These are phyloP conservation scores for Sporobolus alterniflorus DNA, from an alignment of 202 grass and related monocot genomes.

Conservation along the genomic window DNA sequence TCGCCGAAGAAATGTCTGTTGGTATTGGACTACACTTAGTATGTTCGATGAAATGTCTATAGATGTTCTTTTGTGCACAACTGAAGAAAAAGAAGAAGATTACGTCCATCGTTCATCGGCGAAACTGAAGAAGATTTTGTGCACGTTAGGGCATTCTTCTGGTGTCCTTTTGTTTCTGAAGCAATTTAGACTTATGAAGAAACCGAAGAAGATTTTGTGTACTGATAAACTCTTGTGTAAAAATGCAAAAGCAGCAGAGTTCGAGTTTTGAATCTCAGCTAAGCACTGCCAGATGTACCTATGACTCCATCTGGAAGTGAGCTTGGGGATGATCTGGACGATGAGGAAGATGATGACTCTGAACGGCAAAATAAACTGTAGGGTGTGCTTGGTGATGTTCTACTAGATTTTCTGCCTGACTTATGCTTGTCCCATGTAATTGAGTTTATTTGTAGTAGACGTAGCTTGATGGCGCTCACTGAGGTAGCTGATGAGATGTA, in stretches of 20 bases:
- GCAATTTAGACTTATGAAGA: conserved; percentile 45
- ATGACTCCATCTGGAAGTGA: conserved; percentile 65
- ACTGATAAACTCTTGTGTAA: neutral
- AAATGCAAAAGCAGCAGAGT: conserved; percentile 15
- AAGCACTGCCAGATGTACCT: conserved; percentile 44
- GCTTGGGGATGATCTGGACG: conserved; percentile 41
- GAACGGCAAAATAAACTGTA: conserved; percentile 50
- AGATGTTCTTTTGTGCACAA: no score
- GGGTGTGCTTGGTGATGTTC: conserved; percentile 48
- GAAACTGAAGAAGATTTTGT: conserved; percentile 67
- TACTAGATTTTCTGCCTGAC: conserved; percentile 41
- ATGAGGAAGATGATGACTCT: conserved; percentile 56
- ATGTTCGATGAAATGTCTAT: no score
- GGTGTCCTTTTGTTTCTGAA: conserved; percentile 37
- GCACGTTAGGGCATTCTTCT: conserved; percentile 15
- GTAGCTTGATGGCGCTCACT: conserved; percentile 52
- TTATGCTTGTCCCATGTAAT: conserved; percentile 45
- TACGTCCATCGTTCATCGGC: no score
- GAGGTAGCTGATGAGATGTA: conserved; percentile 51
- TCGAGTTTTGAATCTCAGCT: conserved; percentile 19
- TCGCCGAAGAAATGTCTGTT: no score
- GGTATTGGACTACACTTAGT: no score
- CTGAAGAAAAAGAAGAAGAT: no score
- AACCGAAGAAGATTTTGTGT: no score
- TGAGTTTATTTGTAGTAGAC: conserved; percentile 56